These are phyloP conservation scores for Avena insularis DNA, from an alignment of 176 grass and related monocot species.

Conservation along the genomic window DNA sequence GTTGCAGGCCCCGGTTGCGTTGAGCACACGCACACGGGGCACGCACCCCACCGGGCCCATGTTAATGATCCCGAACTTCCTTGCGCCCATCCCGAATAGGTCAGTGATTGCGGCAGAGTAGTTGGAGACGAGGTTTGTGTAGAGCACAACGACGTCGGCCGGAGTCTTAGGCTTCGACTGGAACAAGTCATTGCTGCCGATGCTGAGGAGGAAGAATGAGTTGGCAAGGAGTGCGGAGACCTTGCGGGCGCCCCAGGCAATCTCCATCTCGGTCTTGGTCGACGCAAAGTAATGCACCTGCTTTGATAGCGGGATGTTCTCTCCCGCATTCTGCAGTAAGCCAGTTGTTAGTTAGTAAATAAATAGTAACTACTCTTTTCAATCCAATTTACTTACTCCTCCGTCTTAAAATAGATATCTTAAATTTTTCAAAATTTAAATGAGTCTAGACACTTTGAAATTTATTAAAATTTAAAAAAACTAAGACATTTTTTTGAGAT, in stretches of 20 bases:
- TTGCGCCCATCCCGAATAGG: constrained; percentile 40
- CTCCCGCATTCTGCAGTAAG: constrained; percentile 11
- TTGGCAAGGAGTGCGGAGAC: constrained; percentile 19
- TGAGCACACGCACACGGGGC: constrained; percentile 1
- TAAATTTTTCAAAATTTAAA: too few species aligned
- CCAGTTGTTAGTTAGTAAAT: too few species aligned
- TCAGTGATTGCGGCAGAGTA: constrained; percentile 5
- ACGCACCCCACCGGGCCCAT: constrained; percentile 39
- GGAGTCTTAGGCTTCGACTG: neutral
- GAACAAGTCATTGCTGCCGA: constrained; percentile 47
- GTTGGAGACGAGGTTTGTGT: constrained; percentile 27
- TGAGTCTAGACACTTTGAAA: too few species aligned
- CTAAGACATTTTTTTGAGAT: too few species aligned
- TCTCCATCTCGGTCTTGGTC: constrained; percentile 33
- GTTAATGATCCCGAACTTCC: constrained; percentile 54
- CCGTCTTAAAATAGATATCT: too few species aligned
- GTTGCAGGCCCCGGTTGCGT: constrained; percentile 19
- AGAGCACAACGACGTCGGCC: neutral
- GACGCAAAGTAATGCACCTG: constrained; percentile 34
- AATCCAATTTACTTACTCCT: too few species aligned
- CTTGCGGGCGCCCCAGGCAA: neutral
- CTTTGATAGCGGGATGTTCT: constrained; percentile 44
- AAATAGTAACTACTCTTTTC: too few species aligned
- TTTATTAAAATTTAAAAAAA: too few species aligned
- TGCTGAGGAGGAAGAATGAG: constrained; percentile 42